Evolutionary conservation across 129 eudicot species (phyloP).

Genomic region (Helichrysum umbraculigerum): DNA sequence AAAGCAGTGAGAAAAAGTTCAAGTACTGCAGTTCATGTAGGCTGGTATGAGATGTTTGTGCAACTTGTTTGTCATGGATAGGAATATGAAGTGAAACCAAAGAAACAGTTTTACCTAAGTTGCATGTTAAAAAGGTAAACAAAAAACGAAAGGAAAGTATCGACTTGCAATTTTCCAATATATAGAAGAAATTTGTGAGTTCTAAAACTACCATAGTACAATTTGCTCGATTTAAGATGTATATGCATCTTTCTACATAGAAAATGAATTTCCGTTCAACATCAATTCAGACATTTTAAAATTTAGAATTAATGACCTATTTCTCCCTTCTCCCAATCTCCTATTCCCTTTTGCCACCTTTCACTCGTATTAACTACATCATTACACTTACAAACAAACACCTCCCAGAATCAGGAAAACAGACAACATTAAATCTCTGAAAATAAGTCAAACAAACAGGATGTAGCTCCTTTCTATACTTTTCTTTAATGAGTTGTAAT

Average conservation of each 20-base stretch:
- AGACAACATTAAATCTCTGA: background rate
- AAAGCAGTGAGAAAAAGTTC: slow-evolving; percentile 14
- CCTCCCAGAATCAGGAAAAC: background rate
- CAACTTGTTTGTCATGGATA: background rate
- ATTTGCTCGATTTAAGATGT: background rate
- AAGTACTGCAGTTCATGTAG: background rate
- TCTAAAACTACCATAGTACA: background rate
- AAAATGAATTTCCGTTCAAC: background rate
- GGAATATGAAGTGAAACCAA: background rate
- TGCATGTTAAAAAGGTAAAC: background rate
- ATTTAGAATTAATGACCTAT: background rate
- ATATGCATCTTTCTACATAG: background rate
- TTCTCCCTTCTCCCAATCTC: background rate
- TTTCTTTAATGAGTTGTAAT: background rate
- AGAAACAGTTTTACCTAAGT: background rate
- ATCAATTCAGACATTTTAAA: background rate
- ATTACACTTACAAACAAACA: background rate
- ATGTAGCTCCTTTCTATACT: background rate
- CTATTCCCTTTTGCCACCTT: too few species aligned
- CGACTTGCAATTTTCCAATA: background rate
- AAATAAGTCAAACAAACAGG: background rate
- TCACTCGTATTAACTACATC: too few species aligned
- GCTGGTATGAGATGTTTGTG: too few species aligned
- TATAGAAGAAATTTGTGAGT: background rate
- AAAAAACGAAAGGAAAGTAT: background rate